Conservation (phyloP, 2,329 filamentous ascomycete genomes). For the Colletotrichum gloeosporioides region DNA sequence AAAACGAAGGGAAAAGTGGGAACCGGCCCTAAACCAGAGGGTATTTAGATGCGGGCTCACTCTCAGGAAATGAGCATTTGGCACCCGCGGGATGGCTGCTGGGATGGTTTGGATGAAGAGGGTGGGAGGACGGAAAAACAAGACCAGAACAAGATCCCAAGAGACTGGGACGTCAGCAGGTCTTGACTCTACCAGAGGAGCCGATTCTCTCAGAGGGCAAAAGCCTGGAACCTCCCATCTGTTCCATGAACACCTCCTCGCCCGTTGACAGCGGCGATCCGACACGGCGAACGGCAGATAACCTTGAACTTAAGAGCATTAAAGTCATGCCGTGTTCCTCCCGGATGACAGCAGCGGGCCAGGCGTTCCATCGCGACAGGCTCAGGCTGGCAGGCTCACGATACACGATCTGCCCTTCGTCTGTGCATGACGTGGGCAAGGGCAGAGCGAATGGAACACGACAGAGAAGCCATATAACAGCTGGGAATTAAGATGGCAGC, state of each 20-base stretch:
- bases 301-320: neutral
- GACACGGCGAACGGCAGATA: neutral
- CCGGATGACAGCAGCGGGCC: conserved; percentile 11
- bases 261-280: conserved; percentile 8
- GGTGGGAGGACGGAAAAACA: neutral
- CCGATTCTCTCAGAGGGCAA: neutral
- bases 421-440: conserved; percentile 11
- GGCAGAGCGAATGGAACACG: neutral
- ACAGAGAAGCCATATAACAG: neutral
- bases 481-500: neutral
- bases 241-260: neutral
- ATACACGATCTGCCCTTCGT: neutral
- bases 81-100: neutral
- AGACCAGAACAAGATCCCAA: neutral
- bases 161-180: neutral
- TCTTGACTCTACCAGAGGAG: neutral
- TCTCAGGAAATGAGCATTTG: conserved; percentile 13
- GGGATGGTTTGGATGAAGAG: neutral
- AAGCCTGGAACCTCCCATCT: neutral
- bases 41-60: neutral
- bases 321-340: neutral
- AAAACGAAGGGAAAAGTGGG: conserved; percentile 12
- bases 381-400: neutral
- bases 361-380: neutral
- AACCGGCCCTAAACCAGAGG: conserved; percentile 7